Conservation (phyloP, 1,139 yeast species). For the Suhomyces terraborum region DNA sequence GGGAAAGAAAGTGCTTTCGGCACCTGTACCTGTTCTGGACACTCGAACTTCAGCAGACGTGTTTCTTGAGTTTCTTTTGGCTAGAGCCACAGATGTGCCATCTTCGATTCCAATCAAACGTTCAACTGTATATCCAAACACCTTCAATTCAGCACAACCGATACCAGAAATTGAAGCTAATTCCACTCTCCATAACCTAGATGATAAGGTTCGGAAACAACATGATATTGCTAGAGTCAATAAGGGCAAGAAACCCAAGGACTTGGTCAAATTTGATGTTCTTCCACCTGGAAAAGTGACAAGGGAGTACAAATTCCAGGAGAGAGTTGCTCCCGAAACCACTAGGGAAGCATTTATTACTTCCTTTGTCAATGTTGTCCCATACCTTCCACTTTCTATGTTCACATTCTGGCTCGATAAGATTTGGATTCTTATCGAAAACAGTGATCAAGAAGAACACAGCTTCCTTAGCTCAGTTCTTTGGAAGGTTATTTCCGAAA, state of each 20-base stretch:
- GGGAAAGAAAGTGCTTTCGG: slow-evolving; percentile 53
- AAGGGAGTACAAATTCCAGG: slow-evolving; percentile 24
- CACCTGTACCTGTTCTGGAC: slow-evolving; percentile 28
- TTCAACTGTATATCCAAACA: slow-evolving; percentile 16
- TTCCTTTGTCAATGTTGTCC: slow-evolving; percentile 53
- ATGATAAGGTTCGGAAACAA: slow-evolving; percentile 22
- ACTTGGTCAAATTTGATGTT: slow-evolving; percentile 24
- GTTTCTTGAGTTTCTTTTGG: slow-evolving; percentile 44
- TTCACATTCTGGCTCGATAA: slow-evolving; percentile 52
- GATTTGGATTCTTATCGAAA: slow-evolving; percentile 43
- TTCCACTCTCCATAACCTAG: slow-evolving; percentile 37
- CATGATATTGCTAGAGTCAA: slow-evolving; percentile 34
- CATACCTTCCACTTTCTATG: slow-evolving; percentile 50
- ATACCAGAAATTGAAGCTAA: slow-evolving; percentile 39
- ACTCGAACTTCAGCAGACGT: slow-evolving; percentile 32
- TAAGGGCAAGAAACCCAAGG: slow-evolving; percentile 39
- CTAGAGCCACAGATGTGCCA: slow-evolving; percentile 34
- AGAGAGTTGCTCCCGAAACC: slow-evolving; percentile 40
- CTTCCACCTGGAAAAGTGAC: slow-evolving; percentile 22
- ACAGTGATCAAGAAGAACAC: slow-evolving; percentile 35
- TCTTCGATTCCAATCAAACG: slow-evolving; percentile 32
- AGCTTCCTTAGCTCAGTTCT: slow-evolving; percentile 31
- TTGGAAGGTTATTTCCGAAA: slow-evolving; percentile 48
- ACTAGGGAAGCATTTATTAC: slow-evolving; percentile 54
- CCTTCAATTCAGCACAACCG: slow-evolving; percentile 44